phyloP scores from a whole-genome alignment of 139 green algal genomes.

The Chlorella ohadii region DNA sequence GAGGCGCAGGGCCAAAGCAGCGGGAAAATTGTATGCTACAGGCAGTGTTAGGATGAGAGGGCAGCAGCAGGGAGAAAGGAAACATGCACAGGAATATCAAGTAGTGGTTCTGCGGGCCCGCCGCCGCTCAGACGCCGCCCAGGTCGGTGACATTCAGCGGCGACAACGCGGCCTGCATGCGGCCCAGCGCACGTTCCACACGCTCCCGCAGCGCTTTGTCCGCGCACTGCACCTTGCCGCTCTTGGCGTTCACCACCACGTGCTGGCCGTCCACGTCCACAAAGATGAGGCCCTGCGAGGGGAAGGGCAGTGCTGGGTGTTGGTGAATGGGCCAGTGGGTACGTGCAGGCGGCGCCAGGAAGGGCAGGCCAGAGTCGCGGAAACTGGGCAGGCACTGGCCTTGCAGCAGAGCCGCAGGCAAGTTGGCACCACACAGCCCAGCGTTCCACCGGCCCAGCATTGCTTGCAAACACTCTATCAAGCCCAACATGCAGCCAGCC shows the following conservation, averaged over 20 bases:
- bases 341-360: too few relatives aligned
- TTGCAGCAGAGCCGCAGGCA: too few relatives aligned
- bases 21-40: not conserved
- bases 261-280: conserved; percentile 59
- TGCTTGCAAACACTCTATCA: too few relatives aligned
- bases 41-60: too few relatives aligned
- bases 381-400: too few relatives aligned
- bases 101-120: too few relatives aligned
- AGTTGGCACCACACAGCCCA: too few relatives aligned
- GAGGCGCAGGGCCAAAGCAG: not conserved
- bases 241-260: conserved; percentile 57
- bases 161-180: conserved; percentile 68
- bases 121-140: not conserved
- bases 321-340: too few relatives aligned
- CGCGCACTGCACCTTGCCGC: conserved; percentile 73
- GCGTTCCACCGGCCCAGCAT: too few relatives aligned
- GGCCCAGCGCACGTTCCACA: conserved; percentile 63
- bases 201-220: conserved; percentile 61
- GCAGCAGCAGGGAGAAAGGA: too few relatives aligned
- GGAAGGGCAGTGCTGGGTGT: not conserved
- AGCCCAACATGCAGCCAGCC: too few relatives aligned
- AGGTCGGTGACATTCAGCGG: conserved; percentile 13
- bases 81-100: too few relatives aligned
- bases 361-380: not conserved
- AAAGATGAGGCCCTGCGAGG: conserved; percentile 47